Evolutionary conservation across 306 rosid genomes (phyloP), one percentile per base, ranked within the genome.

Genomic region (Luffa acutangula): DNA sequence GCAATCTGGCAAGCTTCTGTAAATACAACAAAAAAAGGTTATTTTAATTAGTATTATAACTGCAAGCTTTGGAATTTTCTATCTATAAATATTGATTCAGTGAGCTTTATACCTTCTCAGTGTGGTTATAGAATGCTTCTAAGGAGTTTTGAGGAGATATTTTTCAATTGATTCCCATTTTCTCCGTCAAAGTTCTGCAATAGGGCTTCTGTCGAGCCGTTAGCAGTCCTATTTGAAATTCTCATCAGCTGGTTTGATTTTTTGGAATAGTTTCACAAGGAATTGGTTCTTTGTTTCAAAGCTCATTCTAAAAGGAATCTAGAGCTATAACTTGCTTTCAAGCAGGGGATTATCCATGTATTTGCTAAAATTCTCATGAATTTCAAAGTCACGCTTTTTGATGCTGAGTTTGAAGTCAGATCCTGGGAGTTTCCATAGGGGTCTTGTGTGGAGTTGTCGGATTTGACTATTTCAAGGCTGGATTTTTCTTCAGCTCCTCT

Each of bases 1-100:
- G 84, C 82, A 49, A 49, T 95, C 37, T 67, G 86, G 89, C 95
- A 91, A 80, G 88, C 95, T 84, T 93, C 95, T 13, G 71, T 91
- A 33, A 88, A 85, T 81, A 93, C 97, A 39, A 91, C 98, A 39
- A 95, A 88, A 89, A 91, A 80, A 89, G 98, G 98, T 90, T 46
- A 81, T 36, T 18, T 12, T 58, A 46, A 42, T 46, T 18, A 9
- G 45, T 52, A 31, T 5, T 48, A 15, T 21, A 34, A 10, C 70
- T 60, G 34, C 82, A 33, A 70, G 46, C 46, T 70, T 79, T 65
- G 34, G 52, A 4, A 20, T 48, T 20, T 17, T 62, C 25, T 60
- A 0, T 70, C 20, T 70, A 3, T 70, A 9, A 7, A 15, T 70
- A 41, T 49, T 11, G 4, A 5, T 70, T 70, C 25, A 41, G 4